Evolutionary conservation across 2,329 filamentous ascomycete species (phyloP).

Genomic region (Phaeosphaeriaceae sp.): DNA sequence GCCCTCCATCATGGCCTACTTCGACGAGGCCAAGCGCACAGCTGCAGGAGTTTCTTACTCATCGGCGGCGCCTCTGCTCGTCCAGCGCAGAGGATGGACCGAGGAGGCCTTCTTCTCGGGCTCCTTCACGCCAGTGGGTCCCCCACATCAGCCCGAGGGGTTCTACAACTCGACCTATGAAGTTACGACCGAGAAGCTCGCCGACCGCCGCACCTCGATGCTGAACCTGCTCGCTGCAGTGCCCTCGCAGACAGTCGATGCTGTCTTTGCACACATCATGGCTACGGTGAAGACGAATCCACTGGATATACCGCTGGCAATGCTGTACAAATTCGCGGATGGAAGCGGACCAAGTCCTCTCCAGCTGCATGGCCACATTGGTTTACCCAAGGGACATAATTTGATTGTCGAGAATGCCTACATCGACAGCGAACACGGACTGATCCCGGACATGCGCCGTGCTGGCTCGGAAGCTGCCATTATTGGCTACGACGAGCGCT

Average conservation of each 20-base stretch:
- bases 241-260: conserved; percentile 26
- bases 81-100: conserved; percentile 37
- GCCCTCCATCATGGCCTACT: conserved; percentile 27
- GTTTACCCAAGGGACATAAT: conserved; percentile 34
- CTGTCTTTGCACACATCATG: conserved; percentile 36
- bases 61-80: conserved; percentile 25
- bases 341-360: conserved; percentile 15
- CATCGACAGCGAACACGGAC: conserved; percentile 31
- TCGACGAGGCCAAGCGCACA: conserved; percentile 31
- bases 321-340: conserved; percentile 36
- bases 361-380: conserved; percentile 34
- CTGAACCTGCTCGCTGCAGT: conserved; percentile 40
- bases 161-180: conserved; percentile 43
- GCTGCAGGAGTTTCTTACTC: conserved; percentile 35
- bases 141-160: conserved; percentile 35
- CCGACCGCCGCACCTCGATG: conserved; percentile 40
- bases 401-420: conserved; percentile 30
- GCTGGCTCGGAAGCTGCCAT: conserved; percentile 27
- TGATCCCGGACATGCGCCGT: conserved; percentile 38
- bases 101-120: conserved; percentile 45
- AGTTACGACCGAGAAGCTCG: conserved; percentile 39
- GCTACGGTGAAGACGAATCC: conserved; percentile 34
- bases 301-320: conserved; percentile 38
- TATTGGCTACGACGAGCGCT: conserved; percentile 40
- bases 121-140: conserved; percentile 40